These are phyloP conservation scores for Kickxella alabastrina DNA, from an alignment of 192 early-diverging fungal genomes.

Conservation along the genomic window DNA sequence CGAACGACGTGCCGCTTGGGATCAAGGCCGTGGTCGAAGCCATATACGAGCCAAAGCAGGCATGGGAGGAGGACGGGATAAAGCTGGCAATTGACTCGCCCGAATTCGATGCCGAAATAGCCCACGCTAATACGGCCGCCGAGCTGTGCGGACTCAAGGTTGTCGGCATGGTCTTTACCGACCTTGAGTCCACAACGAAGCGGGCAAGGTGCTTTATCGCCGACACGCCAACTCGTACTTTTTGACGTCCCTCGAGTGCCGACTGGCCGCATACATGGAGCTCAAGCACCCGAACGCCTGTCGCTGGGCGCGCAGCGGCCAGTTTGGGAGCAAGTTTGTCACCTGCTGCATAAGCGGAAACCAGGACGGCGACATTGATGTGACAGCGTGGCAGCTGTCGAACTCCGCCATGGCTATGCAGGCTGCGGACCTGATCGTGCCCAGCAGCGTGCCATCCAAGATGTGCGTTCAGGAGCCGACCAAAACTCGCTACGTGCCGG, in stretches of 20 bases:
- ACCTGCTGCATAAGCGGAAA: constrained; percentile 94
- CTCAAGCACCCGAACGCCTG: constrained; percentile 63
- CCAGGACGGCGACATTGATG: constrained; percentile 78
- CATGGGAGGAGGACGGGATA: constrained; percentile 70
- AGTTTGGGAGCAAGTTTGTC: constrained; percentile 91
- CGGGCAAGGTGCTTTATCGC: constrained; percentile 80
- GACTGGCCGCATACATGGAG: constrained; percentile 84
- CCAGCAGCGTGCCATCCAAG: constrained; percentile 78
- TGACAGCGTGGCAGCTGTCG: constrained; percentile 87
- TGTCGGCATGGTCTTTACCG: constrained; percentile 93
- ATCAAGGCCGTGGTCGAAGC: constrained; percentile 93
- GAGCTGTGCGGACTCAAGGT: constrained; percentile 61
- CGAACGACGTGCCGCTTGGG: constrained; percentile 87
- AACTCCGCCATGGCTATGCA: constrained; percentile 86
- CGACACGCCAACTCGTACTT: constrained; percentile 92
- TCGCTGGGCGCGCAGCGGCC: constrained; percentile 70
- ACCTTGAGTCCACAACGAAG: constrained; percentile 78
- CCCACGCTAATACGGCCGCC: constrained; percentile 58
- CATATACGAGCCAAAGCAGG: constrained; percentile 92
- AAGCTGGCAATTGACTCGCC: constrained; percentile 56
- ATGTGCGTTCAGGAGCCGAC: constrained; percentile 79
- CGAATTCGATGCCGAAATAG: constrained; percentile 52
- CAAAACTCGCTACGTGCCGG: constrained; percentile 84
- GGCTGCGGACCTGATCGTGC: constrained; percentile 86
- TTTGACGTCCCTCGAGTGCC: constrained; percentile 83